Evolutionary conservation across 1,284 basidiomycete genomes (phyloP).

Genomic region (Stygiomarasmius scandens): DNA sequence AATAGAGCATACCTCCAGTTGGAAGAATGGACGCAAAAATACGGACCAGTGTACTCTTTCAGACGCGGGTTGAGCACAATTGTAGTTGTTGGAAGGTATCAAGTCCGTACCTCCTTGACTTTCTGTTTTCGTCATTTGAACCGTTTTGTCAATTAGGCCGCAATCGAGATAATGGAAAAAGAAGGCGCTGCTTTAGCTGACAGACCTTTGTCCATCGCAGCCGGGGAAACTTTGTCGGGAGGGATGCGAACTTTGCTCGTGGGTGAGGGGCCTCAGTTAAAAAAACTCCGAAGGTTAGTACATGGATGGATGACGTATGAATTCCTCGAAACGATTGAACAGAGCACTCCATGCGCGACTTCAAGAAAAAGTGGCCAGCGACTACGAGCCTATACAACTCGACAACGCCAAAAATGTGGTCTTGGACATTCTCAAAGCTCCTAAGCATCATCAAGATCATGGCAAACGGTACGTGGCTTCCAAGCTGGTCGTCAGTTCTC

Average conservation of each 20-base stretch:
- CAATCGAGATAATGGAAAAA: neutral
- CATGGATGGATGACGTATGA: neutral
- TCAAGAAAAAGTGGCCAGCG: slow-evolving; percentile 47
- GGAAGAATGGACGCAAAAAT: slow-evolving; percentile 37
- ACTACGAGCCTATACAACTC: slow-evolving; percentile 51
- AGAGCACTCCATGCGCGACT: slow-evolving; percentile 59
- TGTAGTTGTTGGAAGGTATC: slow-evolving; percentile 38
- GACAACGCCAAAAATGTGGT: slow-evolving; percentile 50
- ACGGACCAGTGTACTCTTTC: slow-evolving; percentile 40
- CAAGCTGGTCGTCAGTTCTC: neutral
- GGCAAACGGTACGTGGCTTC: slow-evolving; percentile 43
- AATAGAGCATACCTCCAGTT: slow-evolving; percentile 20
- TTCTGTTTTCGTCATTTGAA: too few species aligned
- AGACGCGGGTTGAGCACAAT: slow-evolving; percentile 30
- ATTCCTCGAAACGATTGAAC: neutral
- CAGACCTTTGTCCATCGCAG: neutral
- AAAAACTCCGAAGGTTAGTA: slow-evolving; percentile 46
- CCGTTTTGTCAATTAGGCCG: slow-evolving; percentile 37
- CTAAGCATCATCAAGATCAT: slow-evolving; percentile 54
- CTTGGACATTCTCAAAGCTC: slow-evolving; percentile 53
- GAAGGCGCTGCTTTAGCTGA: neutral
- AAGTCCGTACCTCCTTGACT: neutral
- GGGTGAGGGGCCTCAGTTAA: slow-evolving; percentile 45
- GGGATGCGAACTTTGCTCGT: slow-evolving; percentile 40
- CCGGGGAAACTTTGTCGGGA: neutral